Evolutionary conservation across 1,284 basidiomycete genomes (phyloP).

Genomic region (Porodaedalea pini): DNA sequence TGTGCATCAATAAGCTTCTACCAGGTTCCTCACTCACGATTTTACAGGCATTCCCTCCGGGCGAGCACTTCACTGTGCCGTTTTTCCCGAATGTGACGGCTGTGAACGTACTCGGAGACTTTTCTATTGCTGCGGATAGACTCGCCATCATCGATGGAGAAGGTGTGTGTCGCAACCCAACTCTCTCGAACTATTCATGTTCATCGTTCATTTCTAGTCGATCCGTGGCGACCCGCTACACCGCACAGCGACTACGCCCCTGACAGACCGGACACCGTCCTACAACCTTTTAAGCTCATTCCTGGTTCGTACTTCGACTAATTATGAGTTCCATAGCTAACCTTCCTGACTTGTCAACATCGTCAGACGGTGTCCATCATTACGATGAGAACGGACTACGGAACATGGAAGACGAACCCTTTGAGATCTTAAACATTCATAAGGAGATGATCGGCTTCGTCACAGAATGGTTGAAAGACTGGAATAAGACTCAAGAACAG

Average conservation of each 20-base stretch:
- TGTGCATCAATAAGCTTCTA: slow-evolving; percentile 12
- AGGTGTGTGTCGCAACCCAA: slow-evolving; percentile 37
- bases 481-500: slow-evolving; percentile 25
- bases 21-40: neutral
- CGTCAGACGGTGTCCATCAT: slow-evolving; percentile 79
- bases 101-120: slow-evolving; percentile 79
- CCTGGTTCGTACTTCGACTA: slow-evolving; percentile 49
- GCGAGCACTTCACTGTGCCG: slow-evolving; percentile 72
- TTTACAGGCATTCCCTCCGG: slow-evolving; percentile 72
- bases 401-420: slow-evolving; percentile 66
- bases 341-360: neutral
- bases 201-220: slow-evolving; percentile 45
- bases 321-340: neutral
- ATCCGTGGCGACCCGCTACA: slow-evolving; percentile 88
- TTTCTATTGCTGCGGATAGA: slow-evolving; percentile 68
- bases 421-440: slow-evolving; percentile 79
- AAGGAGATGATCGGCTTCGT: slow-evolving; percentile 81
- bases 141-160: slow-evolving; percentile 87
- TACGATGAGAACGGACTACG: slow-evolving; percentile 85
- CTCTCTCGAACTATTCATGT: neutral
- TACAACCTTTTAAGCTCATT: slow-evolving; percentile 85
- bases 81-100: slow-evolving; percentile 70
- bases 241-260: slow-evolving; percentile 80
- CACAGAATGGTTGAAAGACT: slow-evolving; percentile 76
- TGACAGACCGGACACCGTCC: slow-evolving; percentile 65